Base-by-base conservation (phyloP, 768 basidiomycete species). In the Lactarius indigo region DNA sequence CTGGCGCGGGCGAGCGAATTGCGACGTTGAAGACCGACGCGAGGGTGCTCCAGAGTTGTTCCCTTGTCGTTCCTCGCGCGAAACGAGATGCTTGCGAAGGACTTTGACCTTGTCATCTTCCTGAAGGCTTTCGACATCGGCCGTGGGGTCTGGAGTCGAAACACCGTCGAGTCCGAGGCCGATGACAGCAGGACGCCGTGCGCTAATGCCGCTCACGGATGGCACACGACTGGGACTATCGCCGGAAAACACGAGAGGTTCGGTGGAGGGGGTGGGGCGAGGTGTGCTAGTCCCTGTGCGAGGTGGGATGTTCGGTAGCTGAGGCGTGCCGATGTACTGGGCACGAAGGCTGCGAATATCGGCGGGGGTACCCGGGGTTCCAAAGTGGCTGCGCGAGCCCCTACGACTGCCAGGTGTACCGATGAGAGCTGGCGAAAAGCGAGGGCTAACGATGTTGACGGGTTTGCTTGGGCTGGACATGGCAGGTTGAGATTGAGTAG, bases 91-190 rank as follows among this genome's bases (percentile, higher is more conserved):
- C 63, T 87, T 84, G 58, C 89, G 80, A 20, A 98, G 77, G 1
- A 97, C 85, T 72, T 84, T 86, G 3, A 88, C 88, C 78, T 94
- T 97, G 73, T 95, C 92, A 69, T 92, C 91, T 26, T 90, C 89
- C 0, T 90, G 82, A 31, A 94, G 77, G 30, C 82, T 85, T 26
- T 90, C 88, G 17, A 90, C 17, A 37, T 69, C 69, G 72, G 67
- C 82, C 81, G 20, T 63, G 77, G 62, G 70, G 37, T 47, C 66
- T 57, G 71, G 72, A 64, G 70, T 77, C 64, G 74, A 74, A 17
- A 73, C 18, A 68, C 76, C 50, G 56, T 74, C 70, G 73, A 63
- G 37, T 17, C 67, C 69, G 17, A 65, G 68, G 0, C 64, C 64
- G 62, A 69, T 4, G 57, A 55, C 57, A 12, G 39, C 66, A 12